A percentile compares a stretch with the other conserved stretches of the same genome.
These are phyloP conservation scores for Trypanosoma grayi DNA, from an alignment of 208 protist genomes.

Conservation along the genomic window DNA sequence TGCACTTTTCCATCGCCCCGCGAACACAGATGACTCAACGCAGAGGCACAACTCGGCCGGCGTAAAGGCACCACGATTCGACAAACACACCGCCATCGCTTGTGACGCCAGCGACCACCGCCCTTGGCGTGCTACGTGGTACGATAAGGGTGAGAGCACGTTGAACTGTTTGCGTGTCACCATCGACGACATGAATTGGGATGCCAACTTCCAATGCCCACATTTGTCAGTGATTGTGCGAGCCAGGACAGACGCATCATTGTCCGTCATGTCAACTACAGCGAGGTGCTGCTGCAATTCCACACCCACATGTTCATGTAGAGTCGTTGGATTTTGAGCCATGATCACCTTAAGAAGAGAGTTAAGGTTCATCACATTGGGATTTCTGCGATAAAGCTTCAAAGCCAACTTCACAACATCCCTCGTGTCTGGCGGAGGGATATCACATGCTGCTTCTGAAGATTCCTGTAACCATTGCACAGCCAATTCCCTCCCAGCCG, in stretches of 20 bases:
- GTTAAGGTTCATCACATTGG: slow-evolving; percentile 72
- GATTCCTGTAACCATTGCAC: slow-evolving; percentile 20
- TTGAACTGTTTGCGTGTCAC: slow-evolving; percentile 46
- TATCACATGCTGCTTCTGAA: neutral
- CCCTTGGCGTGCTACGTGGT: slow-evolving; percentile 41
- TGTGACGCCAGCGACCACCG: slow-evolving; percentile 45
- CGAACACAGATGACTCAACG: slow-evolving; percentile 53
- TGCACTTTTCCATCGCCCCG: slow-evolving; percentile 67
- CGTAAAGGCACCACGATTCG: slow-evolving; percentile 43
- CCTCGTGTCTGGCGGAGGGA: neutral
- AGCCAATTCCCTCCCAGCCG: slow-evolving; percentile 34
- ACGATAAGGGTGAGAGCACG: slow-evolving; percentile 45
- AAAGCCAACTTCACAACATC: slow-evolving; percentile 17
- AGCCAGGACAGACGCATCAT: slow-evolving; percentile 53
- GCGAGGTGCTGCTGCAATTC: slow-evolving; percentile 8
- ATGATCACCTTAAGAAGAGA: slow-evolving; percentile 48
- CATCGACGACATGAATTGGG: slow-evolving; percentile 62
- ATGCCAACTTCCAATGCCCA: slow-evolving; percentile 47
- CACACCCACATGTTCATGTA: neutral
- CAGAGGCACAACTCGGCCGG: slow-evolving; percentile 47
- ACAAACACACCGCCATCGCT: slow-evolving; percentile 67
- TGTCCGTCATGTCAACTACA: slow-evolving; percentile 17
- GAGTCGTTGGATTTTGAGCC: neutral
- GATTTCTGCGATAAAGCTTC: slow-evolving; percentile 45
- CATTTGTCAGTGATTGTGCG: slow-evolving; percentile 62